Percentiles rank a stretch among this genome's conserved stretches.
Conservation (phyloP, 768 basidiomycete genomes). For the Mycena crocata region DNA sequence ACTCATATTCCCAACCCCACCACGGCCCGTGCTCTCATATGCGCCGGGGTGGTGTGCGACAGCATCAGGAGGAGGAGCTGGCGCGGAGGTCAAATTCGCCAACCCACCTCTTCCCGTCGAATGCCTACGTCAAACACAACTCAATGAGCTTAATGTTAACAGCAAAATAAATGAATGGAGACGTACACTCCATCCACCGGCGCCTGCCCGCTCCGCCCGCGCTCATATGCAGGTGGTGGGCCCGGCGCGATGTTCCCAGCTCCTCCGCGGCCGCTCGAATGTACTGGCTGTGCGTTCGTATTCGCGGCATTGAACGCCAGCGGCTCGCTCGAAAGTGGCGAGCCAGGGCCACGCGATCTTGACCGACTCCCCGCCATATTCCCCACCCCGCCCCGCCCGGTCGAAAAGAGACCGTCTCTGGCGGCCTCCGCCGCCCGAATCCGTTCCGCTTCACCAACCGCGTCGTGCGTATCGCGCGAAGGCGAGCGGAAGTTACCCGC, state of each 20-base stretch:
- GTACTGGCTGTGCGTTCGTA: slow-evolving; percentile 39
- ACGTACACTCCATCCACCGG: slow-evolving; percentile 55
- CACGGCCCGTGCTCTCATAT: slow-evolving; percentile 59
- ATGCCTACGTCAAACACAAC: slow-evolving; percentile 65
- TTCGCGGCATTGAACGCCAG: too few species aligned
- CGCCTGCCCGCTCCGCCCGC: slow-evolving; percentile 39
- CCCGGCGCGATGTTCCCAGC: slow-evolving; percentile 65
- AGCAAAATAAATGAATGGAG: not conserved
- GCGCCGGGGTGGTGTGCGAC: slow-evolving; percentile 37
- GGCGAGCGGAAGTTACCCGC: too few species aligned
- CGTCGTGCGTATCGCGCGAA: too few species aligned
- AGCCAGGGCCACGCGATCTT: slow-evolving; percentile 58
- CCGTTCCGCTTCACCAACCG: too few species aligned
- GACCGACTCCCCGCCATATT: slow-evolving; percentile 70
- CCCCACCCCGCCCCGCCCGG: slow-evolving; percentile 74
- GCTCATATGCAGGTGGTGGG: slow-evolving; percentile 36
- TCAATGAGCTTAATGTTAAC: not conserved
- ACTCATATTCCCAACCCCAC: slow-evolving; percentile 76
- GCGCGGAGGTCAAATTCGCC: slow-evolving; percentile 63
- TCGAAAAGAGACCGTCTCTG: slow-evolving; percentile 58
- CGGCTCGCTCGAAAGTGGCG: slow-evolving; percentile 15
- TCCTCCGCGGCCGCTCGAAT: slow-evolving; percentile 74
- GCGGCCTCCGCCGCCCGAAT: too few species aligned
- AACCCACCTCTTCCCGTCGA: slow-evolving; percentile 76
- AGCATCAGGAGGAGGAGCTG: slow-evolving; percentile 53